Percentiles rank a stretch among this genome's conserved stretches.
phyloP scores from a whole-genome alignment of 1,284 basidiomycete genomes.

The Ustilago trichophora region DNA sequence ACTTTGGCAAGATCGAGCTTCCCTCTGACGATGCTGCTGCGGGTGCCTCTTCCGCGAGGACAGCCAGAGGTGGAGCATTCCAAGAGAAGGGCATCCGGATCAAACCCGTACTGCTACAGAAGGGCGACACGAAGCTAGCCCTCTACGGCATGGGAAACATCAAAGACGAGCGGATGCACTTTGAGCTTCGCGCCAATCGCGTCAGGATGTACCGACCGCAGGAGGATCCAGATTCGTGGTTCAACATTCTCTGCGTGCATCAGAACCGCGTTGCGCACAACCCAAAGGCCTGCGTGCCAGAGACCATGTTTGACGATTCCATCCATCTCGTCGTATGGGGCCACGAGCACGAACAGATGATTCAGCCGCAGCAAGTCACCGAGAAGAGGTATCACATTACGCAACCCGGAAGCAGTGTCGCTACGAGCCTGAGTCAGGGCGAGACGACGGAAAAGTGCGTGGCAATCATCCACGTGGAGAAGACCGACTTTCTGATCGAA shows the following conservation, averaged over 20 bases:
- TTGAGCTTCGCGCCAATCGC: conserved; percentile 89
- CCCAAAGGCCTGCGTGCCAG: conserved; percentile 89
- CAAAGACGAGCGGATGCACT: conserved; percentile 94
- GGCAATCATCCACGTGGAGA: conserved; percentile 70
- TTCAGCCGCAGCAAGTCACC: conserved; percentile 86
- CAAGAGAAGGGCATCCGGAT: conserved; percentile 83
- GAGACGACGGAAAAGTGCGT: conserved; percentile 58
- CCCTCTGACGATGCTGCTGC: conserved; percentile 52
- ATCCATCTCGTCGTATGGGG: conserved; percentile 96
- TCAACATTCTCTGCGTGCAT: conserved; percentile 91
- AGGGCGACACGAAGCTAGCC: conserved; percentile 84
- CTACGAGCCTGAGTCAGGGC: conserved; percentile 74
- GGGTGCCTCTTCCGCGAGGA: conserved; percentile 39
- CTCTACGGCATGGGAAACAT: conserved; percentile 97
- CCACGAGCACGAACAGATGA: conserved; percentile 97
- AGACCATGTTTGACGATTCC: conserved; percentile 95
- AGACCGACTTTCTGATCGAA: conserved; percentile 83
- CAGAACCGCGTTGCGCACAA: conserved; percentile 96
- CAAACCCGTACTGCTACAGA: conserved; percentile 85
- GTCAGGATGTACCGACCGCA: conserved; percentile 94
- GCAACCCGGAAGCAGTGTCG: conserved; percentile 94
- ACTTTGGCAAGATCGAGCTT: conserved; percentile 85
- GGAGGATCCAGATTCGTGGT: conserved; percentile 82
- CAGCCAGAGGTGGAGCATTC: conserved; percentile 69
- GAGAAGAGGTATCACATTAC: conserved; percentile 90